Evolutionary conservation across 805 yeast species (phyloP), one percentile per base, ranked within the genome.

Genomic region (Wickerhamomyces bovis): DNA sequence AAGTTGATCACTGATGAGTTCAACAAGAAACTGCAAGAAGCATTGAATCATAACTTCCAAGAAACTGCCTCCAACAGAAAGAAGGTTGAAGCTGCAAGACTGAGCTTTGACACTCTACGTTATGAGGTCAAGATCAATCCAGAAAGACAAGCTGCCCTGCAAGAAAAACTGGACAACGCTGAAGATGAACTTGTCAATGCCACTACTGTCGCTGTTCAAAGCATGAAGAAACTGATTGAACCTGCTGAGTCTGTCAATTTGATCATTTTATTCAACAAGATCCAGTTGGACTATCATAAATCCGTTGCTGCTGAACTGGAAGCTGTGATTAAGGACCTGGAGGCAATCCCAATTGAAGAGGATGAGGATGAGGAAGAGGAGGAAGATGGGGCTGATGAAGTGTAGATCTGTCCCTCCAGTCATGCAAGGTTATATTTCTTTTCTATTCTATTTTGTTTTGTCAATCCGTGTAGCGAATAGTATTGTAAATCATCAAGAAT

Each of bases 151-250:
- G 52, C 45, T 20, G 38, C 42, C 18, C 28, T 45, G 18, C 55
- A 53, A 38, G 60, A 51, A 41, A 33, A 55, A 16, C 36, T 79
- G 19, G 85, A 78, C 44, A 53, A 54, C 18, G 50, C 50, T 53
- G 95, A 86, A 64, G 95, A 86, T 61, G 92, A 84, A 51, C 76
- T 86, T 53, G 94, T 86, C 31, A 77, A 81, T 54, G 87, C 89
- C 22, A 85, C 89, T 4, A 83, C 85, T 47, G 69, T 75, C 23
- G 94, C 95, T 0, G 94, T 85, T n/a, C 77, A 79, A 55, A 79
- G 81, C 45, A 85, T 86, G 94, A 80, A 83, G 63, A 78, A 75
- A 53, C 70, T 86, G 46, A 78, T 86, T 53, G 78, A 76, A 51
- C 88, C 90, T 21, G 71, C 80, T 11, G 85, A 83, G 63, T 70